phyloP scores from a whole-genome alignment of 1,284 basidiomycete genomes.

The Rhodotorula sp. region DNA sequence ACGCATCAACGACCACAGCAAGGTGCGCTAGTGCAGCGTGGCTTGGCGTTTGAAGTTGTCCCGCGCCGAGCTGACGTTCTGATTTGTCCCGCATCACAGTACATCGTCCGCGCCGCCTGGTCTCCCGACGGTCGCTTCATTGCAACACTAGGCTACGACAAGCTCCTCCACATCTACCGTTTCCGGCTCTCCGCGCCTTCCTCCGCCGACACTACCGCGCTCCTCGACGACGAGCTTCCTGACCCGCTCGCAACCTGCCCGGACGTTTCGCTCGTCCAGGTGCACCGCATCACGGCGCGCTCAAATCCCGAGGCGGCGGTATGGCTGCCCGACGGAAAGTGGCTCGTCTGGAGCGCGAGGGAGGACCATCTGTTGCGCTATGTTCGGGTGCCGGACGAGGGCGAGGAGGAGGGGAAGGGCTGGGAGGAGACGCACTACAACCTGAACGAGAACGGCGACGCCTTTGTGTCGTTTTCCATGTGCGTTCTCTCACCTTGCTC shows the following conservation, averaged over 20 bases:
- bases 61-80: too few species aligned
- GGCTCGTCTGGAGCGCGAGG: slow-evolving; percentile 38
- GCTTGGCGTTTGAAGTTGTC: not conserved
- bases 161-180: slow-evolving; percentile 38
- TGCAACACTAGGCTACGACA: slow-evolving; percentile 45
- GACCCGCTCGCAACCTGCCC: slow-evolving; percentile 28
- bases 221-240: slow-evolving; percentile 30
- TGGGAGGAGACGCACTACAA: slow-evolving; percentile 33
- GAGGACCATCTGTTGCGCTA: slow-evolving; percentile 46
- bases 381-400: slow-evolving; percentile 20
- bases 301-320: slow-evolving; percentile 43
- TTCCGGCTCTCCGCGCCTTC: not conserved
- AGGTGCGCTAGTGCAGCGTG: slow-evolving; percentile 8
- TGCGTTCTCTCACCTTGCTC: slow-evolving; percentile 11
- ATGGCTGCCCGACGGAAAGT: slow-evolving; percentile 39
- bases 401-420: not conserved
- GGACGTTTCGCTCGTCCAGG: slow-evolving; percentile 6
- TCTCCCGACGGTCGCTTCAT: slow-evolving; percentile 32
- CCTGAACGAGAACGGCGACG: slow-evolving; percentile 45
- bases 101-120: slow-evolving; percentile 41
- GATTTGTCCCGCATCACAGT: not conserved
- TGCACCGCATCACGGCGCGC: slow-evolving; percentile 11
- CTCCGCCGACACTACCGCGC: not conserved
- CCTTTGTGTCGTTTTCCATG: slow-evolving; percentile 45
- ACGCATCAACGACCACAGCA: slow-evolving; percentile 36